Base-by-base conservation (phyloP, 768 basidiomycete genomes). In the Auriscalpium microsporum region DNA sequence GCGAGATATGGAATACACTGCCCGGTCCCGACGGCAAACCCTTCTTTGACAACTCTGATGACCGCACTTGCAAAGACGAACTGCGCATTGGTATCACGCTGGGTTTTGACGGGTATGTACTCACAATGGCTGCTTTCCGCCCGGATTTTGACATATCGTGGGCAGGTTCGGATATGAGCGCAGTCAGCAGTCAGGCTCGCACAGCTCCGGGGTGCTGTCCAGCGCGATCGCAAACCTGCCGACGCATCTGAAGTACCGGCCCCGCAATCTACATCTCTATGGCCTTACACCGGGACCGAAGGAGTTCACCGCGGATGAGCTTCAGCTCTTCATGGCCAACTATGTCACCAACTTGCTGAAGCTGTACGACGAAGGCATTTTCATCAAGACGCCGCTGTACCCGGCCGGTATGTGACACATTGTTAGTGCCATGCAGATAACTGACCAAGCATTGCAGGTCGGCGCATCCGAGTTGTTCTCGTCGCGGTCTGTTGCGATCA, bases 401-500 rank as follows among this genome's bases (percentile, higher is more conserved):
- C 38, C 38, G 9, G 16, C 9, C 9, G 38, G 38, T 40, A 16
- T 16, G 38, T 40, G 38, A n/a, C n/a, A n/a, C n/a, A n/a, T n/a
- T n/a, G n/a, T n/a, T n/a, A n/a, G n/a, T n/a, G n/a, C n/a, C n/a
- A n/a, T n/a, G n/a, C n/a, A n/a, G n/a, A n/a, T n/a, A n/a, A n/a
- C n/a, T n/a, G n/a, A n/a, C n/a, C n/a, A n/a, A n/a, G n/a, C n/a
- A n/a, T n/a, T n/a, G n/a, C n/a, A n/a, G n/a, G n/a, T n/a, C n/a
- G n/a, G n/a, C n/a, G n/a, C n/a, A 46, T 61, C 4, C 34, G 37
- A 11, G 53, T 56, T 13, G 57, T 46, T 8, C 49, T 58, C n/a
- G 17, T 58, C 4, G 45, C 33, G 10, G 40, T 61, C 14, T 50
- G 58, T 8, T 58, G 57, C 28, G 57, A 61, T 38, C 60, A 61